Base-by-base conservation (phyloP, 768 basidiomycete species). In the Boletales sp. region DNA sequence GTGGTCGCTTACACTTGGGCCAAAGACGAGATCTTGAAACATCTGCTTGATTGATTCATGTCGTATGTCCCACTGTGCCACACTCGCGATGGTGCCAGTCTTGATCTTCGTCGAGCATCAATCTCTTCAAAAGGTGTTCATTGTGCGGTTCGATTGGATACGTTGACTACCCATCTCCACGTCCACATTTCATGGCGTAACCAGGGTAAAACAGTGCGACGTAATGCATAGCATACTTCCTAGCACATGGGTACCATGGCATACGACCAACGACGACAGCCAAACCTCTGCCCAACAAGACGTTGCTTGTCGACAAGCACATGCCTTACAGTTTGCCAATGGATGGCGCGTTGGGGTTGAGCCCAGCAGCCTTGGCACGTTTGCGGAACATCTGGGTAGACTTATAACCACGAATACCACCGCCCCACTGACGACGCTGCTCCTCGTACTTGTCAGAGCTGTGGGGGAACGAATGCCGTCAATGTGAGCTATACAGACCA, bases 361-460 rank as follows among this genome's bases (percentile, higher is more conserved):
- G 82, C 44, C 94, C 94, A 53, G 85, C 74, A 59, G 90, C 91
- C 82, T 94, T 95, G 55, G 93, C 94, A 57, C 93, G 87, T 77
- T 92, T 93, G 72, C 86, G 80, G 66, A 96, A 79, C 88, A 90
- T 95, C 70, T 89, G 86, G 41, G 90, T 83, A 35, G 90, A 92
- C 77, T 96, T 95, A 81, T 89, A 86, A 60, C 94, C 93, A 74
- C 92, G 91, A 67, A 92, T 61, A 69, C 94, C 94, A 77, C 94
- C 94, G 70, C 94, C 94, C 95, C 95, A 98, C 60, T 84, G 83
- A 65, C 88, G 83, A 57, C 91, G 85, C 47, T 86, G 79, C 61
- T 94, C 93, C 59, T 95, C 94, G 73, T 90, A 90, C 75, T 95
- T 97, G 72, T 91, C 90, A 49, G 86, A 75, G 80, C 88, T 90